Evolutionary conservation across 2,329 filamentous ascomycete species (phyloP).

Genomic region (Ophiostoma ulmi): DNA sequence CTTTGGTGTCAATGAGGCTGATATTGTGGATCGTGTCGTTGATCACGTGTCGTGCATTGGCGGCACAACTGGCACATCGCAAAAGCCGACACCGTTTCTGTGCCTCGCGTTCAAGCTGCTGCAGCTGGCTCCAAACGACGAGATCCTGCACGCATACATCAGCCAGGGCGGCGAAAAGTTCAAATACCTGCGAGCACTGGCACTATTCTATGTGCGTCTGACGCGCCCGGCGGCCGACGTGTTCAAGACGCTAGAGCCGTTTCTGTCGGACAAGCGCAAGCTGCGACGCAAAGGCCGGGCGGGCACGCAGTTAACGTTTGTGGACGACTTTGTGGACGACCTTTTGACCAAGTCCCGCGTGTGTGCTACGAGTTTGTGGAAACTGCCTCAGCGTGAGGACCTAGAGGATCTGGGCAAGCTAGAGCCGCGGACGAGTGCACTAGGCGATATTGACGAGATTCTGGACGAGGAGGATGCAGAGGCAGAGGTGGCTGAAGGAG

Average conservation of each 20-base stretch:
- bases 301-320: constrained; percentile 68
- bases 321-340: constrained; percentile 94
- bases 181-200: constrained; percentile 83
- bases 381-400: constrained; percentile 74
- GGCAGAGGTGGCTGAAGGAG: background rate
- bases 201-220: constrained; percentile 87
- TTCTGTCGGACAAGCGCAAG: constrained; percentile 77
- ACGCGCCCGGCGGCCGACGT: constrained; percentile 79
- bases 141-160: constrained; percentile 75
- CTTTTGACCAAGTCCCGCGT: constrained; percentile 82
- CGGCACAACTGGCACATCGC: constrained; percentile 76
- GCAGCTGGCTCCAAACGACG: constrained; percentile 75
- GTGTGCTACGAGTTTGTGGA: constrained; percentile 87
- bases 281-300: constrained; percentile 69
- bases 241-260: constrained; percentile 73
- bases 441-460: constrained; percentile 73
- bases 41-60: constrained; percentile 77
- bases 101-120: constrained; percentile 93
- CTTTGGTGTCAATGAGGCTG: constrained; percentile 82
- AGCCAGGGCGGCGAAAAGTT: constrained; percentile 68
- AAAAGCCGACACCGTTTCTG: constrained; percentile 86
- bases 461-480: constrained; percentile 52
- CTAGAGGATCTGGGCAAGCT: constrained; percentile 85
- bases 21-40: constrained; percentile 82
- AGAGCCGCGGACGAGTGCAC: constrained; percentile 76